Conservation (phyloP, 805 yeast genomes). For the Barnettozyma salicaria region DNA sequence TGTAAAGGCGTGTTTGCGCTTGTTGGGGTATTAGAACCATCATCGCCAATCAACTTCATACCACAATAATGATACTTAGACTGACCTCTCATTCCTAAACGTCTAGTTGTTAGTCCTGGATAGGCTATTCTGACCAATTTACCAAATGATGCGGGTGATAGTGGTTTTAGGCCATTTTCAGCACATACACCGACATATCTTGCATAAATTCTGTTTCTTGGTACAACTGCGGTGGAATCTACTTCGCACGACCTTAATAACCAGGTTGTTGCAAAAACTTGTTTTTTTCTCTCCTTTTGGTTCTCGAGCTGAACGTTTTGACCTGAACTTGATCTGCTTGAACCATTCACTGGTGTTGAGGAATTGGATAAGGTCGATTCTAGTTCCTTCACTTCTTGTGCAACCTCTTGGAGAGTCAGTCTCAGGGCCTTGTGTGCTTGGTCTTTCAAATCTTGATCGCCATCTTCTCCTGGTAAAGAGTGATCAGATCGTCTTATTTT, state of each 20-base stretch:
- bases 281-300: slow-evolving; percentile 54
- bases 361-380: slow-evolving; percentile 26
- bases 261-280: slow-evolving; percentile 80
- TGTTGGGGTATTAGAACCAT: slow-evolving; percentile 23
- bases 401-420: slow-evolving; percentile 38
- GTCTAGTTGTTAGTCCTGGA: slow-evolving; percentile 62
- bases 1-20: slow-evolving; percentile 24
- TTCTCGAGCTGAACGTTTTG: slow-evolving; percentile 25
- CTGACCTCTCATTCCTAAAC: slow-evolving; percentile 75
- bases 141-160: slow-evolving; percentile 76
- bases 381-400: slow-evolving; percentile 37
- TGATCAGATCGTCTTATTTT: slow-evolving; percentile 25
- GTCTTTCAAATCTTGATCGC: slow-evolving; percentile 33
- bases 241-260: slow-evolving; percentile 57
- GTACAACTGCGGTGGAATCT: slow-evolving; percentile 47
- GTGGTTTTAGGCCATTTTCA: slow-evolving; percentile 46
- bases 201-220: slow-evolving; percentile 63
- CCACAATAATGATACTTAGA: slow-evolving; percentile 83
- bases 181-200: slow-evolving; percentile 55
- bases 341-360: slow-evolving; percentile 8
- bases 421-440: slow-evolving; percentile 28
- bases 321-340: slow-evolving; percentile 18
- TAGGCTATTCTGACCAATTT: slow-evolving; percentile 57
- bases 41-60: slow-evolving; percentile 40
- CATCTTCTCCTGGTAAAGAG: slow-evolving; percentile 27